Evolutionary conservation across 164 flowering plant species (phyloP).

Genomic region (Malania oleifera): DNA sequence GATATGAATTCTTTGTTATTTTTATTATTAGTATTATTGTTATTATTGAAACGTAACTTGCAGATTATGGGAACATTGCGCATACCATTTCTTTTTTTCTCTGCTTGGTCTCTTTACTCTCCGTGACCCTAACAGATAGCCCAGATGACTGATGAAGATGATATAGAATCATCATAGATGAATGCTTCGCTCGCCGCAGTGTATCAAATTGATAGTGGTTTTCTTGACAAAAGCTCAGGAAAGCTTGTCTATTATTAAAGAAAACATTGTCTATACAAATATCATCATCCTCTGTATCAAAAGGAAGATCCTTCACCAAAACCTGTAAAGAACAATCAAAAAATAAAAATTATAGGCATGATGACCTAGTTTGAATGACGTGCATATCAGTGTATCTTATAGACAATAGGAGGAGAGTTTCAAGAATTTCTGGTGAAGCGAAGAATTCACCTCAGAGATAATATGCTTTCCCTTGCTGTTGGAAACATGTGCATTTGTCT

Average conservation of each 20-base stretch:
- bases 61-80: no score
- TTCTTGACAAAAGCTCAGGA: slow-evolving; percentile 40
- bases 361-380: no score
- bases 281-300: slow-evolving; percentile 39
- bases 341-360: neutral
- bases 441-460: slow-evolving; percentile 23
- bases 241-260: slow-evolving; percentile 31
- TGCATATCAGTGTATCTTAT: no score
- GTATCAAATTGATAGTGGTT: slow-evolving; percentile 49
- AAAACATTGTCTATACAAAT: slow-evolving; percentile 18
- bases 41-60: no score
- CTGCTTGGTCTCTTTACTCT: no score
- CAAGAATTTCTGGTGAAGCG: no score
- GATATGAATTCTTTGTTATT: no score
- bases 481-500: slow-evolving; percentile 18
- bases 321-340: slow-evolving; percentile 22
- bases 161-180: slow-evolving; percentile 57
- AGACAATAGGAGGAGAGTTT: no score
- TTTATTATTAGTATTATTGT: no score
- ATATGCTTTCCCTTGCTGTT: slow-evolving; percentile 23
- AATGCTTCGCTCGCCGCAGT: slow-evolving; percentile 57
- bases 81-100: no score
- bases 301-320: slow-evolving; percentile 22
- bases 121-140: neutral
- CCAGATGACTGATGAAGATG: slow-evolving; percentile 28